phyloP scores from a whole-genome alignment of 805 yeast genomes.

The Candida yuanshanica region DNA sequence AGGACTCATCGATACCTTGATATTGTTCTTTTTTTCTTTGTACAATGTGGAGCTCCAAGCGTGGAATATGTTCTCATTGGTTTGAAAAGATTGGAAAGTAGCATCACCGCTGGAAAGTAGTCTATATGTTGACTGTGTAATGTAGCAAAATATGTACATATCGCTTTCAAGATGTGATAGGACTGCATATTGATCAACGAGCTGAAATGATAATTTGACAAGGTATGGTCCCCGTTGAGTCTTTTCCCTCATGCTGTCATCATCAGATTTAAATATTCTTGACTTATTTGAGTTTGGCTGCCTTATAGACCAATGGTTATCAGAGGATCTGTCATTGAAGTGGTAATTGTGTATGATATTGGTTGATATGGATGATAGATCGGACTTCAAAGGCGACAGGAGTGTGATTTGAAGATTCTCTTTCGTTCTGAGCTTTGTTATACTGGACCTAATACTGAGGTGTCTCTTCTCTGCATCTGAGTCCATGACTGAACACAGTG shows the following conservation, averaged over 20 bases:
- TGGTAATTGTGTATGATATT: conserved; percentile 7
- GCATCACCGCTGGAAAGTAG: not conserved
- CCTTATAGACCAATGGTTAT: conserved; percentile 3
- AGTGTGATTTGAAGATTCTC: conserved; percentile 2
- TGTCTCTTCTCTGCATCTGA: not conserved
- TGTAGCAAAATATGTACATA: conserved; percentile 39
- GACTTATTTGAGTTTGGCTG: conserved; percentile 17
- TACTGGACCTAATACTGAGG: not conserved
- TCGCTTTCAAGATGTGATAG: conserved; percentile 6
- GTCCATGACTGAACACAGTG: too few species aligned
- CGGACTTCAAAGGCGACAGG: conserved; percentile 9
- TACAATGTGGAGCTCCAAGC: conserved; percentile 2
- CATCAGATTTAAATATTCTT: conserved; percentile 11
- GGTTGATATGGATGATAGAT: conserved; percentile 12
- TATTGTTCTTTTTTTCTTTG: conserved; percentile 5
- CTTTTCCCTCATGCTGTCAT: not conserved
- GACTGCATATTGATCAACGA: conserved; percentile 17
- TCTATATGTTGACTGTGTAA: conserved; percentile 26
- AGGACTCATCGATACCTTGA: conserved; percentile 21
- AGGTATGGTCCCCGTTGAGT: conserved; percentile 4
- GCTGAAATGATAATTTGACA: conserved; percentile 15
- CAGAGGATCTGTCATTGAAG: conserved; percentile 8
- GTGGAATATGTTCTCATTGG: not conserved
- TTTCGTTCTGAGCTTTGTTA: not conserved
- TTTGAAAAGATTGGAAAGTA: not conserved